phyloP scores from a whole-genome alignment of 2,329 filamentous ascomycete species.

The Aspergillus sp. region DNA sequence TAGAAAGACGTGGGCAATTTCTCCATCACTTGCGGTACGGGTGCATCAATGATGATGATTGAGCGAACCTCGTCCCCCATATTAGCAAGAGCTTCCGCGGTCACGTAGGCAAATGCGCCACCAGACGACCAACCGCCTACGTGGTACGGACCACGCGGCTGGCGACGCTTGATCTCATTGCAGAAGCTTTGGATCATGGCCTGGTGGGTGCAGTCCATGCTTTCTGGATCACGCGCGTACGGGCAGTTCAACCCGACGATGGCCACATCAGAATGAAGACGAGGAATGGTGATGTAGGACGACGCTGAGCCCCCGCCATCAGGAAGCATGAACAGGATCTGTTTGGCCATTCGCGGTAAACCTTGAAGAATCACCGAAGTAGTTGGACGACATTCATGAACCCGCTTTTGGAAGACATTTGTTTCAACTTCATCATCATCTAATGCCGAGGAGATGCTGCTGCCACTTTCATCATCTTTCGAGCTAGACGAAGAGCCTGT shows the following conservation, averaged over 20 bases:
- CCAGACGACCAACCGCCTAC: conserved; percentile 69
- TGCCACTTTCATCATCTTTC: background rate
- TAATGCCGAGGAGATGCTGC: background rate
- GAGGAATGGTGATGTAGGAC: background rate
- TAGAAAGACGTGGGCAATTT: background rate
- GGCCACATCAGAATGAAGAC: background rate
- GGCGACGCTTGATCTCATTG: conserved; percentile 35
- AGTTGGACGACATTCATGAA: background rate
- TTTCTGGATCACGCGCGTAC: background rate
- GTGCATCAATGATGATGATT: conserved; percentile 64
- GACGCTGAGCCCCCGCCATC: conserved; percentile 1
- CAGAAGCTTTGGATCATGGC: conserved; percentile 23
- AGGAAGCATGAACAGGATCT: conserved; percentile 4
- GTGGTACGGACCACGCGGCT: conserved; percentile 53
- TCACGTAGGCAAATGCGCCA: conserved; percentile 65
- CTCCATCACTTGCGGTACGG: conserved; percentile 48
- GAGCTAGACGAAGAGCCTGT: background rate
- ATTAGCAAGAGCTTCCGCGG: conserved; percentile 56
- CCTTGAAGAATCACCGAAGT: conserved; percentile 3
- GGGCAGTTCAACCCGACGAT: conserved; percentile 4
- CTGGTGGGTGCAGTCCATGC: background rate
- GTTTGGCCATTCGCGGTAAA: background rate
- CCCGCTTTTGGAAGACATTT: background rate
- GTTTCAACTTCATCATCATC: background rate
- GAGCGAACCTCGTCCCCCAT: conserved; percentile 53